phyloP scores from a whole-genome alignment of 1,139 yeast genomes.

The Lizanozyma gosingica region DNA sequence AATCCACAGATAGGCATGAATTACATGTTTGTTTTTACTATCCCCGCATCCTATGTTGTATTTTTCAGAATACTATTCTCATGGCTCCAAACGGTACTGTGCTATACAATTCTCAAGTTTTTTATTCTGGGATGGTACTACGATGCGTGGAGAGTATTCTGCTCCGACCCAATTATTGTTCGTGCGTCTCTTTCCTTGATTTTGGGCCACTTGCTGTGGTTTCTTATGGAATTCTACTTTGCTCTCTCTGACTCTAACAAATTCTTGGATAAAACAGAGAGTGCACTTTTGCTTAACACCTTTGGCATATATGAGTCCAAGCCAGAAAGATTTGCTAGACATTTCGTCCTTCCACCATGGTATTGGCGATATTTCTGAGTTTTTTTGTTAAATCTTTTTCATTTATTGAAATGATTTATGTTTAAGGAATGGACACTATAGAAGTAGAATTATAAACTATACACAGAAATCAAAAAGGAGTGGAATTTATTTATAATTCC shows the following conservation, averaged over 20 bases:
- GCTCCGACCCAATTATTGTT: not conserved
- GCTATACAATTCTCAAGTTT: not conserved
- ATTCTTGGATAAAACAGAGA: no score
- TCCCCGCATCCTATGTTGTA: not conserved
- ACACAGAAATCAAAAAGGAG: slow-evolving; percentile 1
- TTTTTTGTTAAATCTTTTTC: not conserved
- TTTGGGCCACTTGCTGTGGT: not conserved
- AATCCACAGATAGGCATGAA: not conserved
- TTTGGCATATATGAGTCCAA: not conserved
- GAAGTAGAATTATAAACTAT: not conserved
- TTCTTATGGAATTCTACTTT: not conserved
- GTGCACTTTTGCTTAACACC: not conserved
- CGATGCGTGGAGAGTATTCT: not conserved
- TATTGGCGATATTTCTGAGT: not conserved
- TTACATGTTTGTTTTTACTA: not conserved
- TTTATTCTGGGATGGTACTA: not conserved
- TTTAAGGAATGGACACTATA: not conserved
- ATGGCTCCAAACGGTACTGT: not conserved
- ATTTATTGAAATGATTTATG: not conserved
- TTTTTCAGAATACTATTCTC: not conserved
- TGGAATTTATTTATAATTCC: slow-evolving; percentile 2
- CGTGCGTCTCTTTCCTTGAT: not conserved
- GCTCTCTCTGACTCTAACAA: no score
- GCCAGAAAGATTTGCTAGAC: not conserved
- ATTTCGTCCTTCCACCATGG: not conserved